A percentile compares a stretch with the other conserved stretches of the same genome.
Conservation (phyloP, 2,329 filamentous ascomycete genomes). For the Cladosporium sp. region DNA sequence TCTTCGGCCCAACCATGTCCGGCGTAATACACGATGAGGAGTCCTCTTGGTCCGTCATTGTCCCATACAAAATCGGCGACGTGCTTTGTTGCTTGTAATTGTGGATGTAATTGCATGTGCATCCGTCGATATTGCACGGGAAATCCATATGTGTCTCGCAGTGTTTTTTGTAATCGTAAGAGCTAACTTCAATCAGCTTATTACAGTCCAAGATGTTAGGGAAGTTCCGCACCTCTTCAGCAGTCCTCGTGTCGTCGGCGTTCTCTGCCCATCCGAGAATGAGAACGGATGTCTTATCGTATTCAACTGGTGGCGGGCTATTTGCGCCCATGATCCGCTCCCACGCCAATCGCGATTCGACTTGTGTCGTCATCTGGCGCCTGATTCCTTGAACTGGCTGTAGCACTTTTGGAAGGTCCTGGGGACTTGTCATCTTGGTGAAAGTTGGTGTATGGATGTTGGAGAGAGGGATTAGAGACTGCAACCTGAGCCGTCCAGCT, state of each 20-base stretch:
- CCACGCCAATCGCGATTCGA: neutral
- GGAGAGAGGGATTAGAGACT: too few species aligned
- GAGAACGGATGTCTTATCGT: slow-evolving; percentile 5
- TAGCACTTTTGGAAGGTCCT: too few species aligned
- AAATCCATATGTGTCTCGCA: neutral
- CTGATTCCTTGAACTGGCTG: neutral
- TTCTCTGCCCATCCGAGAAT: neutral
- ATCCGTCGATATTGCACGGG: slow-evolving; percentile 1
- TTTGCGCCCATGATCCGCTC: neutral
- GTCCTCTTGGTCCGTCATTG: slow-evolving; percentile 18
- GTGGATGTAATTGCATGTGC: neutral
- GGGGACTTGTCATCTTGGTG: too few species aligned
- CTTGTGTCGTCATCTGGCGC: neutral
- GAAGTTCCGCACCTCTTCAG: neutral
- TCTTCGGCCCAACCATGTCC: slow-evolving; percentile 21
- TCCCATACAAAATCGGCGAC: slow-evolving; percentile 20
- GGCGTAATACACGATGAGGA: slow-evolving; percentile 30
- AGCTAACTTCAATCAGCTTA: neutral
- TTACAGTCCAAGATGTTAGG: neutral
- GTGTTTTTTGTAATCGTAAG: neutral
- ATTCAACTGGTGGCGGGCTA: neutral
- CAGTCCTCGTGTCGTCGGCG: neutral
- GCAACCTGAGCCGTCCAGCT: too few species aligned
- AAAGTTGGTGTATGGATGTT: too few species aligned
- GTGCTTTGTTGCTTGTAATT: slow-evolving; percentile 17